These are phyloP conservation scores for Capsicum pubescens DNA, from an alignment of 257 asterid species.

Conservation along the genomic window DNA sequence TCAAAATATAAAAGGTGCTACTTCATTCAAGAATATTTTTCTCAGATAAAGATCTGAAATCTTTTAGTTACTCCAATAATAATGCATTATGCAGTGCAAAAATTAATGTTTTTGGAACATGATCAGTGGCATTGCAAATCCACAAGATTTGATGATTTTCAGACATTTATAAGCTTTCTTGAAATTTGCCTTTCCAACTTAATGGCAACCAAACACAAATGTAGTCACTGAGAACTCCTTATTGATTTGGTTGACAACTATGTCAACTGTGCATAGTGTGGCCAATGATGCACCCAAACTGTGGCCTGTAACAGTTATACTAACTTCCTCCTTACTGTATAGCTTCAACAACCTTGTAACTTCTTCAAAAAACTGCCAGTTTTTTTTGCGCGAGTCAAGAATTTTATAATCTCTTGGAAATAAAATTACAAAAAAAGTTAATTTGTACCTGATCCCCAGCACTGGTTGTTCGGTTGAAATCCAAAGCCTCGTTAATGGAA, in stretches of 20 bases:
- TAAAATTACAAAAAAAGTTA: not conserved
- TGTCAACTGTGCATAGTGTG: constrained; percentile 68
- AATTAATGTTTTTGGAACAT: constrained; percentile 40
- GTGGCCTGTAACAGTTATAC: constrained; percentile 80
- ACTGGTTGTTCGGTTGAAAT: constrained; percentile 35
- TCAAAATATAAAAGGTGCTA: no score
- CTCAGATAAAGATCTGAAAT: no score
- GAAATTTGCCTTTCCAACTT: constrained; percentile 60
- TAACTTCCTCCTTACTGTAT: constrained; percentile 66
- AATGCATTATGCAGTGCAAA: no score
- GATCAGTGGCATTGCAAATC: constrained; percentile 52
- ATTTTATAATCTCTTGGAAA: not conserved
- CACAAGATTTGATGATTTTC: constrained; percentile 47
- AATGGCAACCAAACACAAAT: constrained; percentile 57
- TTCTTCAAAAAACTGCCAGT: constrained; percentile 61
- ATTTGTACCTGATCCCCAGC: constrained; percentile 51
- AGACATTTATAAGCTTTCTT: constrained; percentile 26
- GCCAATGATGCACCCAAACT: constrained; percentile 80
- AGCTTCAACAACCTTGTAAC: constrained; percentile 59
- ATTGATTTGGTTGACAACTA: constrained; percentile 60
- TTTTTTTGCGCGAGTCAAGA: not conserved
- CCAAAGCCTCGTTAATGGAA: constrained; percentile 28
- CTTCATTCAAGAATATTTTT: no score
- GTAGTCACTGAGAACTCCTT: constrained; percentile 41
- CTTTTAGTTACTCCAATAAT: no score